Conservation (phyloP, 371 early-diverging fungal species). For the Encephalitozoon cuniculi region DNA sequence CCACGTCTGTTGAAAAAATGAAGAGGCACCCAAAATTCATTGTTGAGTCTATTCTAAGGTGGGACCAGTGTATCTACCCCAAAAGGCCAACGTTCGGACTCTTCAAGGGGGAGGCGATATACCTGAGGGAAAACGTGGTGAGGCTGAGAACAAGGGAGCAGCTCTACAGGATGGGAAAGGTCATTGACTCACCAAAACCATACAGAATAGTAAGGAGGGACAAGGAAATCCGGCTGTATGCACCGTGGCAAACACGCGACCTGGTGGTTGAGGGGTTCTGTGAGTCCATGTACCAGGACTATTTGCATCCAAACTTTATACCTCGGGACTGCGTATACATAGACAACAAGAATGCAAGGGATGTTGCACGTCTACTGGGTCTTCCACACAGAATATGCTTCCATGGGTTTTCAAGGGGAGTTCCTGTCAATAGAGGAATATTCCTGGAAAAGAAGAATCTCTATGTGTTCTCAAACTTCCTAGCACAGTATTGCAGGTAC, state of each 20-base stretch:
- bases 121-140: constrained; percentile 18
- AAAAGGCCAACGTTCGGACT: constrained; percentile 20
- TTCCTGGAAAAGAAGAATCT: constrained; percentile 41
- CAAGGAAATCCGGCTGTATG: constrained; percentile 27
- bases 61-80: constrained; percentile 28
- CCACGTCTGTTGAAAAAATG: constrained; percentile 26
- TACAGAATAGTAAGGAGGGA: constrained; percentile 12
- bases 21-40: constrained; percentile 45
- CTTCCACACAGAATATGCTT: constrained; percentile 30
- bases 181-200: background rate
- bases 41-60: constrained; percentile 14
- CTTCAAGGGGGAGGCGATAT: constrained; percentile 41
- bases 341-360: constrained; percentile 12
- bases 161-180: constrained; percentile 29
- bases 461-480: constrained; percentile 24
- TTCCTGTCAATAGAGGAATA: constrained; percentile 29
- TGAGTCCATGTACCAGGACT: constrained; percentile 20
- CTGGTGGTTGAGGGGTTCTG: constrained; percentile 20
- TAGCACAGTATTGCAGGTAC: constrained; percentile 16
- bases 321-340: constrained; percentile 41
- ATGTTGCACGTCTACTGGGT: constrained; percentile 19
- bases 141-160: constrained; percentile 30
- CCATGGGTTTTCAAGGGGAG: constrained; percentile 23
- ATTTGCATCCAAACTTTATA: constrained; percentile 39
- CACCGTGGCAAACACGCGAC: constrained; percentile 36